Evolutionary conservation across 1,284 basidiomycete species (phyloP), one percentile per base, ranked within the genome.

Genomic region (Microbotryum saponariae): DNA sequence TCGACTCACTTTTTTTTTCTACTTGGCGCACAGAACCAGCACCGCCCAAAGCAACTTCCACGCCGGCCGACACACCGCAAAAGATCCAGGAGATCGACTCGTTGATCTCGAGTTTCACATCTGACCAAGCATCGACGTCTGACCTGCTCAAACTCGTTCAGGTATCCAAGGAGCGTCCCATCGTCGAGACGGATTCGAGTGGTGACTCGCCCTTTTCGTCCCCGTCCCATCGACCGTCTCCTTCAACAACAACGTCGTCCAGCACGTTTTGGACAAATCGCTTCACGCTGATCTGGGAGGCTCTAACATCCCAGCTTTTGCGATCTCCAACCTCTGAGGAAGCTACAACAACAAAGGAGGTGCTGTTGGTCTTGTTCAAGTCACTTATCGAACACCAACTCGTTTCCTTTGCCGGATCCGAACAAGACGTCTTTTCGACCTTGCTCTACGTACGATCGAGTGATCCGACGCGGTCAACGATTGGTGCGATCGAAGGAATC

Each of bases 391-490:
- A 69, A 50, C 62, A 70, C 51, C 68, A 70, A 46, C 57, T 54
- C 12, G 47, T 60, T 0, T 55, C 51, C 47, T 60, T 69, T 21
- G 49, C 59, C 0, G 69, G 69, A 21, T 54, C 51, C 18, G 69
- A 70, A 37, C 31, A 47, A 7, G 50, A 45, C 9, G 27, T 70
- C 4, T 65, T 70, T 73, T 78, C 81, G 29, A 78, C 81, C 60
- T 77, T 88, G 61, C 76, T 88, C 63, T 78, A 76, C 59, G 79
- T 85, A 55, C 79, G 86, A 51, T 88, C 85, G 72, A 42, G 37
- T 42, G 37, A 42, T 42, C 37, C 37, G 14, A 42, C 37, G 37
- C 37, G 37, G 37, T 42, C 37, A 12, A 85, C 82, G 71, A 85
- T 84, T 71, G 81, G 83, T 62, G 75, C 82, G 46, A 83, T 82